Conservation (phyloP, 2,329 filamentous ascomycete genomes). For the Daldinia eschscholtzii region DNA sequence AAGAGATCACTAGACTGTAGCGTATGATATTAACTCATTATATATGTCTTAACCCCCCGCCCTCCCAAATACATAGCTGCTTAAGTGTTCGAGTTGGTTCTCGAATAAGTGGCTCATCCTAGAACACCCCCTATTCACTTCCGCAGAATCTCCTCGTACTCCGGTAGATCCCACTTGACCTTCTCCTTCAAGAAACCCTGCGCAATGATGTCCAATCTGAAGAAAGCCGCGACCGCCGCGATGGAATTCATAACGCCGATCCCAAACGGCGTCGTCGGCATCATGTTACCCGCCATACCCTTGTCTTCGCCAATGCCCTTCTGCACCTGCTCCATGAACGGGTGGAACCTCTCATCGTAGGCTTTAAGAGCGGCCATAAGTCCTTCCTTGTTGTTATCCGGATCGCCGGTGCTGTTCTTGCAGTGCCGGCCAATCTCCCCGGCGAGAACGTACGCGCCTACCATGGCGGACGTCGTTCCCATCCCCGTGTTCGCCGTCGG, state of each 20-base stretch:
- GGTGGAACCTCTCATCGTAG: constrained; percentile 57
- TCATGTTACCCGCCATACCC: constrained; percentile 14
- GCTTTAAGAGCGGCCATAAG: constrained; percentile 50
- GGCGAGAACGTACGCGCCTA: constrained; percentile 63
- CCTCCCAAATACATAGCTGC: fast-evolving
- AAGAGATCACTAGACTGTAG: too few species aligned
- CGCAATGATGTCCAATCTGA: constrained; percentile 54
- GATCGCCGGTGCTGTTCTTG: constrained; percentile 19
- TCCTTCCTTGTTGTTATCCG: constrained; percentile 33
- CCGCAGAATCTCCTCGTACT: constrained; percentile 50
- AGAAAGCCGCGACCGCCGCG: constrained; percentile 49
- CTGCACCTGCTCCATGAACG: constrained; percentile 57
- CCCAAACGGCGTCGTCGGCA: constrained; percentile 51
- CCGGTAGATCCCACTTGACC: constrained; percentile 56
- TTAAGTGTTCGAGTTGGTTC: background rate
- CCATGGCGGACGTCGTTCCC: constrained; percentile 58
- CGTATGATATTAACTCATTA: background rate
- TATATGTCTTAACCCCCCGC: background rate
- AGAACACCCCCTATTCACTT: background rate
- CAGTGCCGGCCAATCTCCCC: constrained; percentile 56
- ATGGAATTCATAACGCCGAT: constrained; percentile 52
- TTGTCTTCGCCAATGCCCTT: constrained; percentile 34
- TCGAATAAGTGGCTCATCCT: background rate
- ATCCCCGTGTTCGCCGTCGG: constrained; percentile 60
- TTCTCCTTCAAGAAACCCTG: constrained; percentile 52